phyloP scores from a whole-genome alignment of 2,329 filamentous ascomycete genomes.

The Venturia pyrina region DNA sequence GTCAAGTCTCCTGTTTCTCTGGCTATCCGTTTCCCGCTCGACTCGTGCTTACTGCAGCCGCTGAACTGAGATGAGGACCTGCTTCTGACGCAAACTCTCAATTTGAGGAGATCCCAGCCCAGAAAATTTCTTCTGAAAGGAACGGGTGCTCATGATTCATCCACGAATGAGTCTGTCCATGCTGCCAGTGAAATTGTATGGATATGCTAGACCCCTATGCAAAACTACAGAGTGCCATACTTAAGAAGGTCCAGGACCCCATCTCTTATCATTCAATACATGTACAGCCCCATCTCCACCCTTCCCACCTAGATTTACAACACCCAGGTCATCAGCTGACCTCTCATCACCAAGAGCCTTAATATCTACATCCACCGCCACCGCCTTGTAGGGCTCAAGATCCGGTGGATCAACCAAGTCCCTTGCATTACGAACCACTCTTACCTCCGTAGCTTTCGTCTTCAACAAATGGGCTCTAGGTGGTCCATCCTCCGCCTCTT shows the following conservation, averaged over 20 bases:
- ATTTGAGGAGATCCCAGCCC: no score
- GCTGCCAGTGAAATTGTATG: not conserved
- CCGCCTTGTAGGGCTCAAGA: slow-evolving; percentile 49
- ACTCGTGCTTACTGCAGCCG: no score
- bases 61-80: no score
- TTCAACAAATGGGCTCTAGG: slow-evolving; percentile 48
- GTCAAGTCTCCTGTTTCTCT: no score
- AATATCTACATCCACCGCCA: slow-evolving; percentile 20
- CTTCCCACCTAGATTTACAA: slow-evolving; percentile 18
- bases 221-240: not conserved
- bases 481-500: slow-evolving; percentile 30
- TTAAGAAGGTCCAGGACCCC: slow-evolving; percentile 1
- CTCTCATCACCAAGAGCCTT: slow-evolving; percentile 11
- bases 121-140: no score
- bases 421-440: slow-evolving; percentile 64
- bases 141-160: not conserved
- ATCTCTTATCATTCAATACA: slow-evolving; percentile 12
- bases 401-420: slow-evolving; percentile 61
- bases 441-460: slow-evolving; percentile 82
- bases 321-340: slow-evolving; percentile 18
- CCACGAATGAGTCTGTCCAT: not conserved
- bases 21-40: no score
- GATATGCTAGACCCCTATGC: not conserved
- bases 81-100: no score
- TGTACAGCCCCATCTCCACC: slow-evolving; percentile 13